phyloP scores from a whole-genome alignment of 2,329 filamentous ascomycete species.

The Nemania bipapillata region DNA sequence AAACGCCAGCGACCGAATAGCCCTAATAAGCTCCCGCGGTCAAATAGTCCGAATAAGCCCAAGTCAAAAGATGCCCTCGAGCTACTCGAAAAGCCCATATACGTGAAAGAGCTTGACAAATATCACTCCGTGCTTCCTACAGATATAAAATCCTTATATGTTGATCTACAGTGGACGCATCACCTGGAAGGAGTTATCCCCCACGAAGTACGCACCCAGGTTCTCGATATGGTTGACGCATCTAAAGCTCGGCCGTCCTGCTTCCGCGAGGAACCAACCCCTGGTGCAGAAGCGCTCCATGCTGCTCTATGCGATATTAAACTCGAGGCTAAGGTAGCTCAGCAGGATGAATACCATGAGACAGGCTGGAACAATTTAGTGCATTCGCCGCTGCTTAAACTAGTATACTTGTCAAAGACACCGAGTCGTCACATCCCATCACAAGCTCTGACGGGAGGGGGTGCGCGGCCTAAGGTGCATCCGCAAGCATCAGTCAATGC shows the following conservation, averaged over 20 bases:
- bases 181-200: background rate
- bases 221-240: background rate
- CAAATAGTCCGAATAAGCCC: background rate
- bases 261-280: background rate
- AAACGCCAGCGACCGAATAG: background rate
- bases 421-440: background rate
- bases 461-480: background rate
- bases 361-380: background rate
- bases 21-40: too few relatives aligned
- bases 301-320: background rate
- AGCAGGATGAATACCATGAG: background rate
- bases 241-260: background rate
- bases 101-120: background rate
- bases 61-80: background rate
- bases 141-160: background rate
- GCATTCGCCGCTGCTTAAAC: slow-evolving; percentile 1
- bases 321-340: background rate
- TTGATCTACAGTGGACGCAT: background rate
- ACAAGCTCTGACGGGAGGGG: background rate
- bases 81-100: background rate
- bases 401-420: background rate
- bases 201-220: background rate
- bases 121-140: background rate
- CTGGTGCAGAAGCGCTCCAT: background rate
- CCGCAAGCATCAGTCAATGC: background rate